phyloP scores from a whole-genome alignment of 208 protist genomes.

The Wallacemonas sp. region DNA sequence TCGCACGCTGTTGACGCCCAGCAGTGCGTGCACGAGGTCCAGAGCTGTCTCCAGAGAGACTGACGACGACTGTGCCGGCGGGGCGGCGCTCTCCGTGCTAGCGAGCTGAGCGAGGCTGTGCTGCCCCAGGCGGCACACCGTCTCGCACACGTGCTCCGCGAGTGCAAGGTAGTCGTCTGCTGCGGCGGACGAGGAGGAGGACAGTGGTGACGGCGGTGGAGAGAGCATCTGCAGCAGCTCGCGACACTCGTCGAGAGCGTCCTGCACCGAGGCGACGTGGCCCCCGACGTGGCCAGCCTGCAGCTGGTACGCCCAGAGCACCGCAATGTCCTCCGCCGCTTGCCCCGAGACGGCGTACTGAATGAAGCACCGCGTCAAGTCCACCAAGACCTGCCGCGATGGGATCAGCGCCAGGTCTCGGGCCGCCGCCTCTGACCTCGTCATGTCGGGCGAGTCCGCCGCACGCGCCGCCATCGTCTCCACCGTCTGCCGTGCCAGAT shows the following conservation, averaged over 20 bases:
- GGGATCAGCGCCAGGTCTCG: neutral
- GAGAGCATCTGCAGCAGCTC: slow-evolving; percentile 31
- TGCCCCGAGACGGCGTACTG: slow-evolving; percentile 70
- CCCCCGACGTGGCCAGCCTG: neutral
- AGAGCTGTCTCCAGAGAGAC: neutral
- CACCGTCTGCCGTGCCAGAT: neutral
- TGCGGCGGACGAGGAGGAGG: slow-evolving; percentile 21
- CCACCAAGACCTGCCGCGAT: slow-evolving; percentile 26
- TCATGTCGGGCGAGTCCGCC: neutral
- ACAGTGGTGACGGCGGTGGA: slow-evolving; percentile 11
- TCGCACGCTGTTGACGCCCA: slow-evolving; percentile 39
- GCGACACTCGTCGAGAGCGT: slow-evolving; percentile 23
- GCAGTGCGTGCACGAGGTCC: slow-evolving; percentile 21
- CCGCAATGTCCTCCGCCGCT: slow-evolving; percentile 48
- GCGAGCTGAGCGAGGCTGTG: neutral
- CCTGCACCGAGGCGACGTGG: neutral
- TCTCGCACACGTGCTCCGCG: slow-evolving; percentile 31
- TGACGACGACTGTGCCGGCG: neutral
- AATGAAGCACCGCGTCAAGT: slow-evolving; percentile 44
- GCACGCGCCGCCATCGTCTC: neutral
- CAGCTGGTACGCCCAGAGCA: slow-evolving; percentile 48
- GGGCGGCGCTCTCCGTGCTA: neutral
- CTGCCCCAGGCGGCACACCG: slow-evolving; percentile 21
- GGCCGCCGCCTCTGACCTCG: neutral
- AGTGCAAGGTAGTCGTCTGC: slow-evolving; percentile 58